Percentiles rank a stretch among this genome's conserved stretches.
These are phyloP conservation scores for Coniochaeta sp. DNA, from an alignment of 2,329 filamentous ascomycete genomes.

Conservation along the genomic window DNA sequence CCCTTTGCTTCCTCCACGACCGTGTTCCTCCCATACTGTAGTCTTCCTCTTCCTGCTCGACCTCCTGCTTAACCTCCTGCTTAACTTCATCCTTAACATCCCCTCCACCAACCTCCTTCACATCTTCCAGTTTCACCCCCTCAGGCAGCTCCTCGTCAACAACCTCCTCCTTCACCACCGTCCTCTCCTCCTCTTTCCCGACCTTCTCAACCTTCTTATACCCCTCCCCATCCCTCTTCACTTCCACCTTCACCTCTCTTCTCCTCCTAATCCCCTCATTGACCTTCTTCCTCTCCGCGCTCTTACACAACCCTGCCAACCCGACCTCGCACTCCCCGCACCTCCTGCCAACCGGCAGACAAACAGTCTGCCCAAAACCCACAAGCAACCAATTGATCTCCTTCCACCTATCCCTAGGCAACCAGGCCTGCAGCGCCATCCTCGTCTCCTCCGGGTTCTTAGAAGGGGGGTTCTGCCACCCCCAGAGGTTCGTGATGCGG, in stretches of 20 bases:
- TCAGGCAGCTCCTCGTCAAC: constrained; percentile 14
- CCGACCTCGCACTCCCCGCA: constrained; percentile 86
- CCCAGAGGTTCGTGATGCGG: constrained; percentile 90
- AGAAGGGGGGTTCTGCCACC: constrained; percentile 66
- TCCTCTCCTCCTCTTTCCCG: constrained; percentile 21
- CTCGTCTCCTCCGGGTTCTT: constrained; percentile 78
- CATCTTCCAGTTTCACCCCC: constrained; percentile 5
- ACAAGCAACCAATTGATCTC: constrained; percentile 89
- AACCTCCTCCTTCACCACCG: constrained; percentile 14
- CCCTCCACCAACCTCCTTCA: not conserved
- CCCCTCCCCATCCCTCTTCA: constrained; percentile 29
- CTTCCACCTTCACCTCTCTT: constrained; percentile 26
- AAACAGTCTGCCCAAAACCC: constrained; percentile 81
- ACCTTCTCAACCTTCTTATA: constrained; percentile 26
- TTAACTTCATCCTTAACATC: not conserved
- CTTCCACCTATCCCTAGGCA: constrained; percentile 79
- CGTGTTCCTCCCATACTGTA: constrained; percentile 8
- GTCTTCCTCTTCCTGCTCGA: constrained; percentile 20
- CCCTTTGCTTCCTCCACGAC: constrained; percentile 24
- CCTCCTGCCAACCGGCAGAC: constrained; percentile 67
- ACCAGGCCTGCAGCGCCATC: constrained; percentile 67
- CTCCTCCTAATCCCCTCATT: constrained; percentile 47
- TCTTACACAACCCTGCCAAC: constrained; percentile 66
- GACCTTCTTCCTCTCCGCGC: constrained; percentile 60
- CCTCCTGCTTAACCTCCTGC: constrained; percentile 17